Percentiles rank a stretch among this genome's conserved stretches.
Evolutionary conservation across 768 basidiomycete species (phyloP).

Genomic region (Auriscalpium microsporum): DNA sequence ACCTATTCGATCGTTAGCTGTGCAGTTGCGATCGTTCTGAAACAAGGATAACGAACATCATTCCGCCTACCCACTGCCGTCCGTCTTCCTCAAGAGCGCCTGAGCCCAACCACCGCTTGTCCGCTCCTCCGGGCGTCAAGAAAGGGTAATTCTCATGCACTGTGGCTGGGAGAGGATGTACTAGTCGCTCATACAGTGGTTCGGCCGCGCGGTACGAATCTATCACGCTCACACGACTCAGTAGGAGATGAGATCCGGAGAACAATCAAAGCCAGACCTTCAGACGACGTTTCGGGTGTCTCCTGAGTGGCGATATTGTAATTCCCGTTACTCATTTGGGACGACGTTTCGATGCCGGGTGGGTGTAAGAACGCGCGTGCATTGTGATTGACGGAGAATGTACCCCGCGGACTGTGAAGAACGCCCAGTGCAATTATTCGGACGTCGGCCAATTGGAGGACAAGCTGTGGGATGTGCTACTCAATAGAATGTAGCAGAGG

Average conservation of each 20-base stretch:
- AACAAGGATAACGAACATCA: slow-evolving; percentile 43
- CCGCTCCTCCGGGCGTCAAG: slow-evolving; percentile 60
- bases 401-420: slow-evolving; percentile 46
- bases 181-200: slow-evolving; percentile 32
- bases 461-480: slow-evolving; percentile 34
- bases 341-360: slow-evolving; percentile 43
- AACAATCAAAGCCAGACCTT: not conserved
- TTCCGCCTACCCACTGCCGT: slow-evolving; percentile 62
- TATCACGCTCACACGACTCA: too few species aligned
- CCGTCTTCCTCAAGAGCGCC: slow-evolving; percentile 49
- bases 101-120: slow-evolving; percentile 51
- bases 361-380: slow-evolving; percentile 65
- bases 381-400: slow-evolving; percentile 53
- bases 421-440: slow-evolving; percentile 68
- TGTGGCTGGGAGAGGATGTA: slow-evolving; percentile 46
- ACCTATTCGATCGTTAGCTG: slow-evolving; percentile 29
- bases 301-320: not conserved
- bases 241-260: too few species aligned
- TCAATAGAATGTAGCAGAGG: slow-evolving; percentile 1
- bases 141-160: slow-evolving; percentile 62
- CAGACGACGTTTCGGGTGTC: not conserved
- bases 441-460: slow-evolving; percentile 63
- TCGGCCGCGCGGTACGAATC: too few species aligned
- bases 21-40: not conserved
- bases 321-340: not conserved